Evolutionary conservation across 2,329 filamentous ascomycete species (phyloP), one percentile per base, ranked within the genome.

Genomic region (Sclerotinia subarctica): DNA sequence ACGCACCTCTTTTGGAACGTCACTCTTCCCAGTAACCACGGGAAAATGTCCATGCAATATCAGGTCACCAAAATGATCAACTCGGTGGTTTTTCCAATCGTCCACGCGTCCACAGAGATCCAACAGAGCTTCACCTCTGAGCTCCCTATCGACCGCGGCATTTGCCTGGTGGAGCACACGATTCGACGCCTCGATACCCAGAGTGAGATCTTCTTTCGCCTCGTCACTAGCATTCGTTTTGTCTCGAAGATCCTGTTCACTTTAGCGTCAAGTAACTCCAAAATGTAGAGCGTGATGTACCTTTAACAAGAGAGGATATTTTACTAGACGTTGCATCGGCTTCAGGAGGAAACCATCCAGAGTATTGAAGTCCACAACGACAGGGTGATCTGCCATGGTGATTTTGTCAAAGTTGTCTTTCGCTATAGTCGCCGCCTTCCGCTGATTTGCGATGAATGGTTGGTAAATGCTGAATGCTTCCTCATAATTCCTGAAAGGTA

Each of bases 401-500:
- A 98, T 92, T 78, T 95, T 96, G 74, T 95, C 91, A 78, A 96
- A 97, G 69, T 94, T 90, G 69, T 89, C 86, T 73, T 91, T 88
- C 19, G 93, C 94, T n/a, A 92, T 86, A 73, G 90, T 86, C 65
- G 94, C 93, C 69, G 94, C 96, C 77, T 93, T 94, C 73, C 92
- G 89, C 80, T 97, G 94, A 77, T 99, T 99, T 46, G 95, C 93
- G 74, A 98, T 98, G 75, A 98, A 99, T 1, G 94, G 94, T 75
- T 97, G 92, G 78, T 99, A 99, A 69, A 97, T 94, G 70, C 90
- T 88, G 78, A 99, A 97, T 0, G 89, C 87, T 69, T 95, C 92
- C 77, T 95, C 92, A 77, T 94, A 93, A 19, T 88, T 83, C 19
- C 91, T 85, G 77, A 98, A 98, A 0, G 96, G 87, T n/a, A 88